Base-by-base conservation (phyloP, 345 rosid genomes). In the Camelina laxa region DNA sequence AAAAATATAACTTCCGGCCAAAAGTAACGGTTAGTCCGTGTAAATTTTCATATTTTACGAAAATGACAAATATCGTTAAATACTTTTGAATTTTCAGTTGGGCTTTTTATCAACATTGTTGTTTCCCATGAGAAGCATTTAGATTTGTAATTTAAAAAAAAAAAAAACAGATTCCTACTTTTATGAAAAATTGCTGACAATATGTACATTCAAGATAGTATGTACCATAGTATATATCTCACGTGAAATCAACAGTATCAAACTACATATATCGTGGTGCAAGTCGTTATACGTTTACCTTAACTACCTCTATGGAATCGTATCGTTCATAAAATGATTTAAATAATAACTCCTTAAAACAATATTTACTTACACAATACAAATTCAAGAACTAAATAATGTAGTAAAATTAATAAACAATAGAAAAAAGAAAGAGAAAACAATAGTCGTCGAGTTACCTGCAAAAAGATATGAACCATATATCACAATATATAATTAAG, bases 391-490 rank as follows among this genome's bases (percentile, higher is more conserved):
- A 36, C 21, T 38, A 17, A 27, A 24, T 30, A 55, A 4, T 27
- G 9, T 17, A 38, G 39, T 9, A 5, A 15, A 15, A 22, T 6
- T 6, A 55, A 7, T 44, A 4, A 48, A 48, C 55, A 39, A 16
- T 36, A 7, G 13, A 60, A 4, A 0, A 36, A 22, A 12, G 3
- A 15, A 13, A 6, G 1, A 1, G 3, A 17, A 3, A 5, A 48
- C 27, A 33, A 74, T 15, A 66, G 42, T 36, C 36, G 42, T 58
- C n/a, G 60, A 48, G 12, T 66, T 58, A 74, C 60, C 78, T 74
- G 67, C 67, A 58, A 74, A 49, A 74, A 49, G 6, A 16, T 57
- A 73, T 56, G n/a, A 65, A 74, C 58, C 58, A 45, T 42, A 61
- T 24, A 50, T 62, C 69, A 70, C 17, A 48, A 71, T 47, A 70